Evolutionary conservation across 2,329 filamentous ascomycete species (phyloP), one percentile per base, ranked within the genome.

Genomic region (Plenodomus lindquistii): DNA sequence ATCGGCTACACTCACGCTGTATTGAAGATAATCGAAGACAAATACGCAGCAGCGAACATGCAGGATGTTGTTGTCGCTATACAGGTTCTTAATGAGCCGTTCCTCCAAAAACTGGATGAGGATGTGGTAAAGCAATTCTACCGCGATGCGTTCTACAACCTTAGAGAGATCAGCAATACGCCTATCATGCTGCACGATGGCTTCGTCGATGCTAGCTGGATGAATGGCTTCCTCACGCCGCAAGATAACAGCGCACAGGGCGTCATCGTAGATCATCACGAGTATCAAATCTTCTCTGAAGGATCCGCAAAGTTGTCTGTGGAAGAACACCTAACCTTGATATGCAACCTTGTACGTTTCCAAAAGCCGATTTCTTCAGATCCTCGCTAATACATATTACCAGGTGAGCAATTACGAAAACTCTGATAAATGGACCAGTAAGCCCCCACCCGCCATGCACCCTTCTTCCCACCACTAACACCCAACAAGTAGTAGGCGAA

Each of bases 201-300:
- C 3, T 85, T 85, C 65, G 63, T 73, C 35, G 63, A 75, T 3
- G 77, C 81, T 1, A 74, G 67, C 21, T 78, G 74, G 37, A 86
- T 83, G 77, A 87, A 87, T 60, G 80, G 78, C 3, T 83, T 83
- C 65, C 73, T 86, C 57, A 80, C 75, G 4, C 72, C 73, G 1
- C 71, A 71, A 1, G 77, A 80, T 59, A 72, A 78, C 55, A 71
- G 75, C 47, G 72, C 77, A 1, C 72, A 79, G 40, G 77, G 79
- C 39, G 79, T 86, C 24, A 78, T 84, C 46, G 71, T 88, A 54
- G 86, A 88, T 62, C 84, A 85, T 46, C 86, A 89, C 60, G 83
- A 87, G 66, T 88, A 88, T 66, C 81, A 87, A 62, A 77, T 84
- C 48, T 87, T 87, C 67, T 79, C 75, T 42, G 66, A 77, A 9